Evolutionary conservation across 1,284 basidiomycete genomes (phyloP).

Genomic region (Ganoderma meredithae): DNA sequence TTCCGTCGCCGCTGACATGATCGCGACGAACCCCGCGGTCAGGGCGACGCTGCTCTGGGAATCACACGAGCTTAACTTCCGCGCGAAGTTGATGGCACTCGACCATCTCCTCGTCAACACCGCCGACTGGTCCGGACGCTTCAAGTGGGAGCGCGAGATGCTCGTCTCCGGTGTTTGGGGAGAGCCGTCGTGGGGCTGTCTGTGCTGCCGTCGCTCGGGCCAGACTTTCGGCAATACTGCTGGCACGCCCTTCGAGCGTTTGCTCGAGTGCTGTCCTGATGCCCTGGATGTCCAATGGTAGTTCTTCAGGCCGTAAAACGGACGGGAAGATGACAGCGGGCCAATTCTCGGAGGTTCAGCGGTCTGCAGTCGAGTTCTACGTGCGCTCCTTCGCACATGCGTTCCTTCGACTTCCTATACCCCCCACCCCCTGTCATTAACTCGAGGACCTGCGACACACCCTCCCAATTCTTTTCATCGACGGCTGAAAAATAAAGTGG

Average conservation of each 20-base stretch:
- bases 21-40: background rate
- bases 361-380: slow-evolving; percentile 4
- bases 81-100: slow-evolving; percentile 1
- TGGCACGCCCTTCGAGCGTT: background rate
- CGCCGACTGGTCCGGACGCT: background rate
- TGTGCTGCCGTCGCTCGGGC: slow-evolving; percentile 32
- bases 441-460: background rate
- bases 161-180: slow-evolving; percentile 4
- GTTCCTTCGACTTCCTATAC: slow-evolving; percentile 3
- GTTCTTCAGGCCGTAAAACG: background rate
- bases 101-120: background rate
- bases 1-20: background rate
- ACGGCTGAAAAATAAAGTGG: background rate
- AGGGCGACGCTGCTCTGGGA: slow-evolving; percentile 4
- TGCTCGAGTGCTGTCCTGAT: background rate
- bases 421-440: background rate
- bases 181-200: background rate
- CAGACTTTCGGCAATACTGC: background rate
- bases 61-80: slow-evolving; percentile 10
- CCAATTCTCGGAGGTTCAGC: slow-evolving; percentile 1
- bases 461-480: background rate
- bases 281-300: background rate
- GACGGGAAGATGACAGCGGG: background rate
- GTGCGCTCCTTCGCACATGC: background rate
- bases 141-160: slow-evolving; percentile 8